Conservation (phyloP, 495 filamentous ascomycete genomes). For the Penicillium nucicola region DNA sequence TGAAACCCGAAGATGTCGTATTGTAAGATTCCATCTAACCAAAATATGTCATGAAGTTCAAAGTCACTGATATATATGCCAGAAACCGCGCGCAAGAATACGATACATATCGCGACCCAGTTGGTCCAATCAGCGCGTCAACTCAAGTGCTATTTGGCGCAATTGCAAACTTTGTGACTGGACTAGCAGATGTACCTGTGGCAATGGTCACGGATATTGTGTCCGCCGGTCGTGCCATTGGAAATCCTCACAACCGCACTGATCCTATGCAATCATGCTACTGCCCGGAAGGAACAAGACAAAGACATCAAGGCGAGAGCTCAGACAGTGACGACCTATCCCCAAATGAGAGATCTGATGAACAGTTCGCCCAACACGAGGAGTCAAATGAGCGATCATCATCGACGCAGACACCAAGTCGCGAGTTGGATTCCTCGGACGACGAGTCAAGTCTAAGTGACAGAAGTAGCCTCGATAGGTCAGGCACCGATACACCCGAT, state of each 20-base stretch:
- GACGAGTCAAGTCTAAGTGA: neutral
- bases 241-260: conserved; percentile 50
- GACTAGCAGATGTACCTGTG: conserved; percentile 75
- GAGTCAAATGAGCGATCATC: too few relatives aligned
- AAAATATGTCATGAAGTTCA: neutral
- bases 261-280: neutral
- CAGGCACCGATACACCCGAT: neutral
- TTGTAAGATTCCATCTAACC: conserved; percentile 40
- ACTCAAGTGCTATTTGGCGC: conserved; percentile 74
- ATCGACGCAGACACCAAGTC: too few relatives aligned
- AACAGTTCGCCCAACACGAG: too few relatives aligned
- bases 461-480: neutral
- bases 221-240: conserved; percentile 53
- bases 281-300: neutral
- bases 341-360: too few relatives aligned
- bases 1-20: conserved; percentile 65
- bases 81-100: conserved; percentile 68
- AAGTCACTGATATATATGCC: conserved; percentile 16
- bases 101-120: conserved; percentile 67
- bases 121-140: conserved; percentile 68
- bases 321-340: neutral
- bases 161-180: conserved; percentile 71
- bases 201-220: conserved; percentile 62
- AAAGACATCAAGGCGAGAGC: neutral
- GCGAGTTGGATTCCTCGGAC: too few relatives aligned